Percentiles rank a stretch among this genome's conserved stretches.
Evolutionary conservation across 495 filamentous ascomycete species (phyloP).

Genomic region (Xylaria flabelliformis): DNA sequence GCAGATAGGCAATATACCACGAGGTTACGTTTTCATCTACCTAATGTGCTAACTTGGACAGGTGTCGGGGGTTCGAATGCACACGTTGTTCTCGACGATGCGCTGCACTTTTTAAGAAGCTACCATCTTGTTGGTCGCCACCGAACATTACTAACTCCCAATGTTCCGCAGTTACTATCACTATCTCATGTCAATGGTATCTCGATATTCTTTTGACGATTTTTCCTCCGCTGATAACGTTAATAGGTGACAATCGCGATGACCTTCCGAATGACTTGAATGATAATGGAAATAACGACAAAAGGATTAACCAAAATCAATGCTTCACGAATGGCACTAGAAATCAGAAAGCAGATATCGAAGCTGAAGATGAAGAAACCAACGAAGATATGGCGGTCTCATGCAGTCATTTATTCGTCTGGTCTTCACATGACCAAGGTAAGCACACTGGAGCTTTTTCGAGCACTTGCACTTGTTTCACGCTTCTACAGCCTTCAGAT

Average conservation of each 20-base stretch:
- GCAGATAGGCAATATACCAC: background rate
- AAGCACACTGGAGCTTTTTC: background rate
- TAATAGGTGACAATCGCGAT: background rate
- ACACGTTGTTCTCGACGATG: constrained; percentile 60
- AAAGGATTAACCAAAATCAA: background rate
- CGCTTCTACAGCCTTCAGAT: background rate
- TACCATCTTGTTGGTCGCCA: constrained; percentile 18
- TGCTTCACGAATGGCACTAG: background rate
- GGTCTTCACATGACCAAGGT: constrained; percentile 25
- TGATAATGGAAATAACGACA: background rate
- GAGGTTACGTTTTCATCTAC: background rate
- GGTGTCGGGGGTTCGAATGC: constrained; percentile 63
- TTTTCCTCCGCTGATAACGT: background rate
- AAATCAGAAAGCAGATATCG: background rate
- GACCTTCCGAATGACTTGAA: background rate
- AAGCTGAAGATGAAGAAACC: background rate
- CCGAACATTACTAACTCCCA: background rate
- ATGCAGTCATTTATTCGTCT: constrained; percentile 17
- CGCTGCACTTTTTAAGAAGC: constrained; percentile 22
- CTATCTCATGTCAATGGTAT: constrained; percentile 1
- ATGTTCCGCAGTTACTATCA: background rate
- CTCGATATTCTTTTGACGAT: background rate
- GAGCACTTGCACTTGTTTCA: background rate
- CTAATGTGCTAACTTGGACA: background rate
- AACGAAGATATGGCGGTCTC: background rate